Evolutionary conservation across 108 stramenopile genomes (phyloP).

Genomic region (Cyclotella distinguenda): DNA sequence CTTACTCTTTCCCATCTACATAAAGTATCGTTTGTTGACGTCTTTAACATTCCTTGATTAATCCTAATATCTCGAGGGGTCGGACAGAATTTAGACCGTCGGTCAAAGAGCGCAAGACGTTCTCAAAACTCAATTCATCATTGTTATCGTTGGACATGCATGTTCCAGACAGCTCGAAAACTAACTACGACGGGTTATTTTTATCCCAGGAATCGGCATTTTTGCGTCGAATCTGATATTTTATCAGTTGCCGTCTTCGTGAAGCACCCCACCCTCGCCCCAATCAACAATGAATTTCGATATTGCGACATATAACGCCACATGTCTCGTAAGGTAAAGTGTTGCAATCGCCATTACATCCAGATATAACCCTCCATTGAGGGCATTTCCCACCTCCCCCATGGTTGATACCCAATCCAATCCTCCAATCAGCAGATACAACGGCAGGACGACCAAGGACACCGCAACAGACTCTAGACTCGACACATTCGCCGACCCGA

Average conservation of each 20-base stretch:
- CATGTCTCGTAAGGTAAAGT: conserved; percentile 69
- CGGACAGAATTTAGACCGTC: too few relatives aligned
- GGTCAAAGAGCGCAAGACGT: too few relatives aligned
- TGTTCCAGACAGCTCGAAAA: too few relatives aligned
- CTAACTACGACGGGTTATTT: too few relatives aligned
- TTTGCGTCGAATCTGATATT: too few relatives aligned
- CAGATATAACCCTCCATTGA: conserved; percentile 38
- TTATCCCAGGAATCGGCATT: too few relatives aligned
- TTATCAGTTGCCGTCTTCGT: conserved; percentile 17
- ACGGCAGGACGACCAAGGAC: conserved; percentile 48
- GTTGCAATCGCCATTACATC: conserved; percentile 36
- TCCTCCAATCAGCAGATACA: conserved; percentile 71
- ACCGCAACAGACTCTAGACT: conserved; percentile 45
- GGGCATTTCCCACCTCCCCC: conserved; percentile 40
- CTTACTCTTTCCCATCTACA: too few relatives aligned
- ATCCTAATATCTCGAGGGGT: too few relatives aligned
- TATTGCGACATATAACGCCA: conserved; percentile 67
- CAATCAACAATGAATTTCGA: conserved; percentile 78
- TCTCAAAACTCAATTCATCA: too few relatives aligned
- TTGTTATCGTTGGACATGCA: too few relatives aligned
- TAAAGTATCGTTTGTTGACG: too few relatives aligned
- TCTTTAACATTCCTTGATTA: too few relatives aligned
- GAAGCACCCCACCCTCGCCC: conserved; percentile 45
- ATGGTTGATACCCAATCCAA: conserved; percentile 79
- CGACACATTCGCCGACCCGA: conserved; percentile 33